Evolutionary conservation across 192 early-diverging fungal species (phyloP).

Genomic region (Coemansia sp.): DNA sequence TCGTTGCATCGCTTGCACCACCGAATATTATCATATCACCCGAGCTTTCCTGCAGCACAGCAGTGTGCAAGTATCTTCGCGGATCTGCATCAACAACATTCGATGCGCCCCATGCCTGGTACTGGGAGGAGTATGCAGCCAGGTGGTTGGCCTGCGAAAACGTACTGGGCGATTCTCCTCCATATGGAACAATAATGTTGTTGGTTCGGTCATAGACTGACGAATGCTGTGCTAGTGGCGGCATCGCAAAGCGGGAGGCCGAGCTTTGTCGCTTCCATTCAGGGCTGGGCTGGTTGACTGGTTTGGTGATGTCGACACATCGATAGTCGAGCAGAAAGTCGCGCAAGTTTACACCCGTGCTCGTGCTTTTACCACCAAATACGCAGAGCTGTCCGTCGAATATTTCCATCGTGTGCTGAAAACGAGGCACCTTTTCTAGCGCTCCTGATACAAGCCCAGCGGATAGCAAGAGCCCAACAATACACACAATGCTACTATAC

Average conservation of each 20-base stretch:
- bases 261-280: slow-evolving; percentile 39
- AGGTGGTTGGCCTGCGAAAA: slow-evolving; percentile 38
- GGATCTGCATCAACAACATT: slow-evolving; percentile 25
- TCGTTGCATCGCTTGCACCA: slow-evolving; percentile 39
- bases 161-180: slow-evolving; percentile 31
- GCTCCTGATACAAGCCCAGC: not conserved
- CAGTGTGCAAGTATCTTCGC: slow-evolving; percentile 40
- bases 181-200: slow-evolving; percentile 43
- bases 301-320: slow-evolving; percentile 38
- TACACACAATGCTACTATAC: not conserved
- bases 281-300: slow-evolving; percentile 19
- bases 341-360: slow-evolving; percentile 3
- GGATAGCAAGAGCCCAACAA: not conserved
- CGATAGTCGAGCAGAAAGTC: slow-evolving; percentile 46
- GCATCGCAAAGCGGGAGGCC: slow-evolving; percentile 50
- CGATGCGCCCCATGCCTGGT: slow-evolving; percentile 47
- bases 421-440: slow-evolving; percentile 28
- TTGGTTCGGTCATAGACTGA: slow-evolving; percentile 42
- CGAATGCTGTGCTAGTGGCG: slow-evolving; percentile 47
- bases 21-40: slow-evolving; percentile 51
- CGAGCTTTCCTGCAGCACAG: slow-evolving; percentile 32
- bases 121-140: slow-evolving; percentile 36
- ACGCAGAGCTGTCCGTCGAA: slow-evolving; percentile 45
- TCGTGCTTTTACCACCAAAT: slow-evolving; percentile 36
- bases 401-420: slow-evolving; percentile 50